A percentile compares a stretch with the other conserved stretches of the same genome.
phyloP scores from a whole-genome alignment of 257 asterid genomes.

The Galeopsis tetrahit region DNA sequence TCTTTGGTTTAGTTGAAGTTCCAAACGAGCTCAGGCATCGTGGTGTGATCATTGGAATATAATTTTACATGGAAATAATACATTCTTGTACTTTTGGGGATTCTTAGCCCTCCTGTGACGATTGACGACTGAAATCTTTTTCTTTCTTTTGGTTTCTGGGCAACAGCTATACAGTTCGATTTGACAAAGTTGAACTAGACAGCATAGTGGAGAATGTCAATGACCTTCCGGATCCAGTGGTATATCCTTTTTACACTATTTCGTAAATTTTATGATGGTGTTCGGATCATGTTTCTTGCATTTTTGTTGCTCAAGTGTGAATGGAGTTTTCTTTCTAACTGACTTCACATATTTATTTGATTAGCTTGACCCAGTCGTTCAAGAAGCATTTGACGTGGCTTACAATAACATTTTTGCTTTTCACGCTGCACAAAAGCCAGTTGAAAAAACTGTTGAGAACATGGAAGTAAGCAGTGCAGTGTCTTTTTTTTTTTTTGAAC shows the following conservation, averaged over 20 bases:
- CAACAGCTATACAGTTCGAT: conserved; percentile 75
- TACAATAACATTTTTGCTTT: conserved; percentile 84
- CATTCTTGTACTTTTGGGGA: too few relatives aligned
- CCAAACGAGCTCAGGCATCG: too few relatives aligned
- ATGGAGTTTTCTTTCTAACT: conserved; percentile 29
- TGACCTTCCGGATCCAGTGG: conserved; percentile 90
- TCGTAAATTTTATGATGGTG: conserved; percentile 8
- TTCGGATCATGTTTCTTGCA: conserved; percentile 20
- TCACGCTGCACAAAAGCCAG: conserved; percentile 89
- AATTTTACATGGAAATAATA: too few relatives aligned
- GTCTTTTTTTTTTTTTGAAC: background rate
- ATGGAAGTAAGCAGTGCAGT: conserved; percentile 65
- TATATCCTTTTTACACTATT: conserved; percentile 31
- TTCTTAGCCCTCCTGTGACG: too few relatives aligned
- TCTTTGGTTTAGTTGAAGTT: too few relatives aligned
- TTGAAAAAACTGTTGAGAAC: conserved; percentile 79
- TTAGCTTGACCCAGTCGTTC: conserved; percentile 84
- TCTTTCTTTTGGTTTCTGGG: conserved; percentile 13
- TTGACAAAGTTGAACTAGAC: conserved; percentile 85
- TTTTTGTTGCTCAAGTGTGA: conserved; percentile 28
- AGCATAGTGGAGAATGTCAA: conserved; percentile 69
- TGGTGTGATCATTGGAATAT: too few relatives aligned
- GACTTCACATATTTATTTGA: conserved; percentile 19
- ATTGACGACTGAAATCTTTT: too few relatives aligned
- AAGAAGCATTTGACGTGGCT: conserved; percentile 95